Conservation (phyloP, 148 eudicot genomes). For the Vaccinium macrocarpon region DNA sequence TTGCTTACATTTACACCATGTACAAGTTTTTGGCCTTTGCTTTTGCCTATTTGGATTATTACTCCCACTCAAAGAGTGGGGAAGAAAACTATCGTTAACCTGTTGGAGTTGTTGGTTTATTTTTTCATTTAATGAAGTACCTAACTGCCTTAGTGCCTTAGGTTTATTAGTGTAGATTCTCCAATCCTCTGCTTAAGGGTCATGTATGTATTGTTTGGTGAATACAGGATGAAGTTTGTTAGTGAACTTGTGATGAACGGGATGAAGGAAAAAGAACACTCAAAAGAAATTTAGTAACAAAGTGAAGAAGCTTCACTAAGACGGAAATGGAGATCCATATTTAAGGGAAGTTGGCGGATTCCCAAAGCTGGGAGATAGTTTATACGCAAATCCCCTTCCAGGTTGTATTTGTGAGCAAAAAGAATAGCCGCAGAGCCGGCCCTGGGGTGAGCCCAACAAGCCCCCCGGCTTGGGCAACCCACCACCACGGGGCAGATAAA, state of each 20-base stretch:
- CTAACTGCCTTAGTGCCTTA: background rate
- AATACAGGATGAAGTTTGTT: conserved; percentile 75
- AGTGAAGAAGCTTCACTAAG: conserved; percentile 73
- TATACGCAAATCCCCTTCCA: conserved; percentile 92
- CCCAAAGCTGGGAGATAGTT: conserved; percentile 93
- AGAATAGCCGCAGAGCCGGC: too few species aligned
- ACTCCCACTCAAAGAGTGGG: too few species aligned
- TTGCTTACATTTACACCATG: background rate
- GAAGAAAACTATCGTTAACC: background rate
- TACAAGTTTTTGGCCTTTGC: background rate
- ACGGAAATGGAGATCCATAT: conserved; percentile 71
- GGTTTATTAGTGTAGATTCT: background rate
- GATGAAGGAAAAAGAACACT: conserved; percentile 60
- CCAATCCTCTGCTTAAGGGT: background rate
- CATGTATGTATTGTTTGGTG: background rate
- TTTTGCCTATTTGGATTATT: background rate
- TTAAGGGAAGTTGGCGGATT: conserved; percentile 73
- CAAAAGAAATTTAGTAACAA: conserved; percentile 68
- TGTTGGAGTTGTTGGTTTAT: background rate
- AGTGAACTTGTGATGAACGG: conserved; percentile 53
- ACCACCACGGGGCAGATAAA: too few species aligned
- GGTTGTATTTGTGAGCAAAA: conserved; percentile 76
- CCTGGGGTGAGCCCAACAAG: too few species aligned
- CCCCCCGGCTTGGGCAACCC: too few species aligned
- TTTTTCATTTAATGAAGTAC: background rate